Evolutionary conservation across 2,329 filamentous ascomycete genomes (phyloP), one percentile per base, ranked within the genome.

Genomic region (Phyllosticta paracitricarpa): DNA sequence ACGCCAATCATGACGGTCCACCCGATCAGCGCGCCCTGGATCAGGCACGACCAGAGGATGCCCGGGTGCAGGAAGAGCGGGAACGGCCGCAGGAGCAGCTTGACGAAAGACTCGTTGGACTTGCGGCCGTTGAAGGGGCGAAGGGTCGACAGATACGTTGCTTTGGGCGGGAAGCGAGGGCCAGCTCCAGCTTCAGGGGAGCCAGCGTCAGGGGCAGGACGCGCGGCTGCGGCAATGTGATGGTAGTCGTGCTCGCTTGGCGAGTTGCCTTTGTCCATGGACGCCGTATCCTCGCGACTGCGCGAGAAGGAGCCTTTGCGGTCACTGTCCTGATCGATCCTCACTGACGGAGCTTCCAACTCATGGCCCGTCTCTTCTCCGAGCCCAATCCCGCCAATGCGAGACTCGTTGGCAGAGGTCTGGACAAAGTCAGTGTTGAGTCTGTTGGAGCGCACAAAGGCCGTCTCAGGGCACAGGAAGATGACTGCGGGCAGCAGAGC

Each of bases 1-100:
- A 94, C 87, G 61, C 89, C 89, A 65, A 96, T 93, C 70, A 97
- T 90, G 17, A 97, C 89, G 1, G 92, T 96, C 92, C 93, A 97
- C 65, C 92, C 93, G 69, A 97, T 96, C 70, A 96, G 84, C 4
- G 89, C 84, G 17, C 92, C 92, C 79, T 96, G 92, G 57, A 92
- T 89, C 3, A 97, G 79, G 68, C 82, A 85, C 17, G 82, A 81
- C 89, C 91, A 96, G 51, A 95, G 74, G 66, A 97, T 90, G 7
- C 89, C 89, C 0, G 91, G 92, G 71, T 97, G 92, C 6, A 88
- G 72, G 67, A 96, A 87, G 0, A 97, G 81, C 0, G 89, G 89
- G 59, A 97, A 86, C 0, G 92, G 93, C 2, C 92, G 83, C 14
- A 87, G 72, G 14, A 86, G 74, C 30, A 88, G 78, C 65, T 82